These are phyloP conservation scores for Colletotrichum sublineola DNA, from an alignment of 2,329 filamentous ascomycete genomes.

Conservation along the genomic window DNA sequence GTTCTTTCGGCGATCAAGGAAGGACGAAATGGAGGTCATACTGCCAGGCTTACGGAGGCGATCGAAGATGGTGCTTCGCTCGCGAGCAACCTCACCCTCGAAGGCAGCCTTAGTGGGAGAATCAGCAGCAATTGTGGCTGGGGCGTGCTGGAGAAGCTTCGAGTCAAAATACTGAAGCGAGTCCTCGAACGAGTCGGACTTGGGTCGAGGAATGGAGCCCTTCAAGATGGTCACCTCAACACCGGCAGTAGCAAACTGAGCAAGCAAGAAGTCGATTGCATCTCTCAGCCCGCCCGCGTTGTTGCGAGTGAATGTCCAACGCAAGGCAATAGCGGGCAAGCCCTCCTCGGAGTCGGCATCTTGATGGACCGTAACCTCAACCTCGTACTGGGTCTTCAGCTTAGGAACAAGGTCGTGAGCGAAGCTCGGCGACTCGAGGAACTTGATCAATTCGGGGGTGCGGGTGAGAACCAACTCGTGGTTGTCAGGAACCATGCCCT, in stretches of 20 bases:
- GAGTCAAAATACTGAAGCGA: slow-evolving; percentile 97
- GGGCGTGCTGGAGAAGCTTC: slow-evolving; percentile 93
- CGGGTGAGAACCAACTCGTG: slow-evolving; percentile 90
- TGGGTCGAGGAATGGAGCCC: slow-evolving; percentile 95
- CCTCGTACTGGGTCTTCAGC: slow-evolving; percentile 91
- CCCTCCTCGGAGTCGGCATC: slow-evolving; percentile 71
- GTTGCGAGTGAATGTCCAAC: slow-evolving; percentile 93
- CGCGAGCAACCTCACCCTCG: slow-evolving; percentile 81
- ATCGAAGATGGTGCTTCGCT: slow-evolving; percentile 88
- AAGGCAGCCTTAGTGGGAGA: slow-evolving; percentile 91
- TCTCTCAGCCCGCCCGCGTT: slow-evolving; percentile 96
- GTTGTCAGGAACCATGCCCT: slow-evolving; percentile 97
- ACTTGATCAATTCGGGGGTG: slow-evolving; percentile 81
- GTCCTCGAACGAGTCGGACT: slow-evolving; percentile 98
- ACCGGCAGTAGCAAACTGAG: slow-evolving; percentile 86
- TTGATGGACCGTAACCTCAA: slow-evolving; percentile 83
- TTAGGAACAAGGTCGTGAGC: slow-evolving; percentile 83
- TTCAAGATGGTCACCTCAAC: slow-evolving; percentile 90
- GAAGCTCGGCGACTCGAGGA: slow-evolving; percentile 86
- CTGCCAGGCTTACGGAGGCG: slow-evolving; percentile 94
- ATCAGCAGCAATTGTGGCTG: slow-evolving; percentile 83
- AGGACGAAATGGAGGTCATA: slow-evolving; percentile 95
- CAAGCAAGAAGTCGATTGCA: slow-evolving; percentile 93
- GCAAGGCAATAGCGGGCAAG: slow-evolving; percentile 70
- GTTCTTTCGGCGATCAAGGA: slow-evolving; percentile 95